Conservation (phyloP, 2,329 filamentous ascomycete species). For the Paradendryphiella salina region DNA sequence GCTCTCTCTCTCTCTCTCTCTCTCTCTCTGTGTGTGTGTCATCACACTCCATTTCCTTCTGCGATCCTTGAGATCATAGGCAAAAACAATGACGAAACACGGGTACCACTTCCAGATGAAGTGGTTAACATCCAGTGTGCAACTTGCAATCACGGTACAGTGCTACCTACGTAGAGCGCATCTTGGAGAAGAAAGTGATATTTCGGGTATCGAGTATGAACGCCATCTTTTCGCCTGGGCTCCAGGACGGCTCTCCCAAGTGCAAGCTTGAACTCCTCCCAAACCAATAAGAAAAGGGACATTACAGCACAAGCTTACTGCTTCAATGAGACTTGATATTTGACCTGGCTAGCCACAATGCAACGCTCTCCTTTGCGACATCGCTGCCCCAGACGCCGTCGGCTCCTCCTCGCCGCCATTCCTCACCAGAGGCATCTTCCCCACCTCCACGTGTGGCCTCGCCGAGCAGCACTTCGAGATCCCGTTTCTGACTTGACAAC, state of each 20-base stretch:
- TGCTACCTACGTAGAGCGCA: not conserved
- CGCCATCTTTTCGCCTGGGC: slow-evolving; percentile 10
- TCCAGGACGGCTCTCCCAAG: not conserved
- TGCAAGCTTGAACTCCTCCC: not conserved
- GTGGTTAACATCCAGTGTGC: too few species aligned
- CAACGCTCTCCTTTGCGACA: slow-evolving; percentile 64
- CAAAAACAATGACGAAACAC: too few species aligned
- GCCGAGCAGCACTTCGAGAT: slow-evolving; percentile 84
- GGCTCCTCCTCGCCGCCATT: slow-evolving; percentile 68
- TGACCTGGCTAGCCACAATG: slow-evolving; percentile 59
- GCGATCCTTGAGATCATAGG: too few species aligned
- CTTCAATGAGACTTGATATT: slow-evolving; percentile 39
- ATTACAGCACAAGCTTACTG: not conserved
- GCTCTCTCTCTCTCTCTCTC: too few species aligned
- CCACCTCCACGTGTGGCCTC: slow-evolving; percentile 67
- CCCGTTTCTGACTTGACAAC: slow-evolving; percentile 87
- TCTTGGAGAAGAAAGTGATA: slow-evolving; percentile 12
- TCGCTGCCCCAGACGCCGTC: slow-evolving; percentile 66
- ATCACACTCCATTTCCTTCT: not conserved
- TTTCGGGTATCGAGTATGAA: slow-evolving; percentile 20
- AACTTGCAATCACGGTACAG: too few species aligned
- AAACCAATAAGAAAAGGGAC: not conserved
- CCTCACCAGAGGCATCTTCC: slow-evolving; percentile 60
- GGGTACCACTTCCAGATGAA: too few species aligned
- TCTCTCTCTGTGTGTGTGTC: not conserved